Evolutionary conservation across 495 filamentous ascomycete genomes (phyloP).

Genomic region (Barbatosphaeria neglecta): DNA sequence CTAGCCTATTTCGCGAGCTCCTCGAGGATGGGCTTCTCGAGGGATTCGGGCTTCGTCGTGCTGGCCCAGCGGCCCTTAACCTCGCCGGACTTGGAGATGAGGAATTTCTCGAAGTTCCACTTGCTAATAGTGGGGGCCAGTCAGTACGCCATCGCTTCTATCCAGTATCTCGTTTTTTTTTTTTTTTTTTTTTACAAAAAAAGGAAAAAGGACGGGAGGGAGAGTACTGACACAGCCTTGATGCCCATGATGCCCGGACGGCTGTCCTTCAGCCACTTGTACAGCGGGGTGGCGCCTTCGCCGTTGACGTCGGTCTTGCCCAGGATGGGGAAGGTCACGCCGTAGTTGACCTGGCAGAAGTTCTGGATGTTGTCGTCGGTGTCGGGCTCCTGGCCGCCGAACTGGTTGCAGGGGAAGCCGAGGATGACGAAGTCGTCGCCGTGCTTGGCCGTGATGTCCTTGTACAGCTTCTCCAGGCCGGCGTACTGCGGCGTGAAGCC

Average conservation of each 20-base stretch:
- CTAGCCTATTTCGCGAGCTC: slow-evolving; percentile 44
- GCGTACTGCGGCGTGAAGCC: slow-evolving; percentile 97
- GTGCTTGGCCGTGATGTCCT: slow-evolving; percentile 55
- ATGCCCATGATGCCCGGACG: slow-evolving; percentile 75
- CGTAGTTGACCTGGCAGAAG: slow-evolving; percentile 93
- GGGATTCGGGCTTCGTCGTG: slow-evolving; percentile 67
- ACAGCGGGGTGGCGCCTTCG: slow-evolving; percentile 65
- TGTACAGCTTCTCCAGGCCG: slow-evolving; percentile 83
- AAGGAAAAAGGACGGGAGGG: too few species aligned
- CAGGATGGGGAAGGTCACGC: slow-evolving; percentile 84
- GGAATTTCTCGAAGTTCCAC: slow-evolving; percentile 99
- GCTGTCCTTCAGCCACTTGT: slow-evolving; percentile 77
- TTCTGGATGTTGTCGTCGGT: slow-evolving; percentile 79
- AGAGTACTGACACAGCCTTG: too few species aligned
- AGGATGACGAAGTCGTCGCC: slow-evolving; percentile 71
- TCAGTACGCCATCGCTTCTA: too few species aligned
- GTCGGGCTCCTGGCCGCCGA: slow-evolving; percentile 81
- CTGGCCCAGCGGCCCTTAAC: slow-evolving; percentile 76
- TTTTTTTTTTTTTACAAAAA: too few species aligned
- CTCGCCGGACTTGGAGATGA: slow-evolving; percentile 74
- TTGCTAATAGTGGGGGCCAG: too few species aligned
- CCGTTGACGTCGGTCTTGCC: slow-evolving; percentile 93
- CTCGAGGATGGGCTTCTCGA: slow-evolving; percentile 63
- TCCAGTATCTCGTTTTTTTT: too few species aligned
- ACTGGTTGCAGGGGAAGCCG: slow-evolving; percentile 98